phyloP scores from a whole-genome alignment of 768 basidiomycete genomes.

The Boletales sp. region DNA sequence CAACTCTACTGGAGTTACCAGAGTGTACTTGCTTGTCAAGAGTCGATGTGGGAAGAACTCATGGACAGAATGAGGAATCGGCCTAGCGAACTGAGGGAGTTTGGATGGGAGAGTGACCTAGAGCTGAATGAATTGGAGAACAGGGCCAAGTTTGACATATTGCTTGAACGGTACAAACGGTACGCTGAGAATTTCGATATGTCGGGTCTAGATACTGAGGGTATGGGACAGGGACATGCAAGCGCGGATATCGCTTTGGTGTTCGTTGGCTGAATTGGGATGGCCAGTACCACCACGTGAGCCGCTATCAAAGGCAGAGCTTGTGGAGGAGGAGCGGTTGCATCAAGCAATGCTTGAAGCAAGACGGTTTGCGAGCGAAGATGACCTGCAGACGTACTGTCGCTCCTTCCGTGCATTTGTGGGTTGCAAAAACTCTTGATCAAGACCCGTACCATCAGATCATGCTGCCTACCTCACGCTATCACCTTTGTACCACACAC shows the following conservation, averaged over 20 bases:
- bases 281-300: constrained; percentile 60
- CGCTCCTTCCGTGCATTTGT: constrained; percentile 59
- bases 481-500: neutral
- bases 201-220: constrained; percentile 1
- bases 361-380: constrained; percentile 45
- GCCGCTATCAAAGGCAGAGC: constrained; percentile 63
- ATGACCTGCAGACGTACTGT: constrained; percentile 53
- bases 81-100: constrained; percentile 46
- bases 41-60: constrained; percentile 77
- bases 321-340: constrained; percentile 62
- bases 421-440: constrained; percentile 46
- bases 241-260: constrained; percentile 60
- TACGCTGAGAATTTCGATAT: constrained; percentile 27
- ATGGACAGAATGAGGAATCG: constrained; percentile 58
- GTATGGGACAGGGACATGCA: constrained; percentile 55
- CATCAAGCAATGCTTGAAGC: constrained; percentile 61
- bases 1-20: constrained; percentile 66
- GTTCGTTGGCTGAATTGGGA: constrained; percentile 54
- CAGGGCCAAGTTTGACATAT: constrained; percentile 55
- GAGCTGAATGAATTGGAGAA: constrained; percentile 55
- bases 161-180: constrained; percentile 56
- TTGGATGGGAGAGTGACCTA: constrained; percentile 72
- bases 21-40: constrained; percentile 60
- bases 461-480: neutral
- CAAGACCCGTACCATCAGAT: neutral